These are phyloP conservation scores for Butyriboletus loyo DNA, from an alignment of 768 basidiomycete genomes.

Conservation along the genomic window DNA sequence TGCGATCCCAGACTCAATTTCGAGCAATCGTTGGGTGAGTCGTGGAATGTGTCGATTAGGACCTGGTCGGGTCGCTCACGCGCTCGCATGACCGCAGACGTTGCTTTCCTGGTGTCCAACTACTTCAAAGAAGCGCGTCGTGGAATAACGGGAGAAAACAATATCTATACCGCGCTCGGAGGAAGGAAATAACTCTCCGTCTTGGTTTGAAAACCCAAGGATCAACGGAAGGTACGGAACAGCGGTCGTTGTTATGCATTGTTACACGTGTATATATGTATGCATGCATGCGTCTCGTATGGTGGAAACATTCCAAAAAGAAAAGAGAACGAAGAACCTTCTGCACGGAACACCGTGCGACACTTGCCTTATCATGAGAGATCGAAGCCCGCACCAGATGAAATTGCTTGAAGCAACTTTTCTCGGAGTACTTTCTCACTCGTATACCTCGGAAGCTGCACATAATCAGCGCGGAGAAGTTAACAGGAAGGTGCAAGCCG, in stretches of 20 bases:
- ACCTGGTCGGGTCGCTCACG: neutral
- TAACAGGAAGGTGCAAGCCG: neutral
- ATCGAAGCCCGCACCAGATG: constrained; percentile 88
- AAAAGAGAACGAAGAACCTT: neutral
- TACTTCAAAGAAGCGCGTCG: constrained; percentile 68
- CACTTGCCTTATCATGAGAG: constrained; percentile 52
- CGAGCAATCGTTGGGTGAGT: constrained; percentile 87
- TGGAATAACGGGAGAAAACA: constrained; percentile 28
- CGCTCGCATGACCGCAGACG: constrained; percentile 42
- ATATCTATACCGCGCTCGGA: constrained; percentile 31
- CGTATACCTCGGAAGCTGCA: constrained; percentile 67
- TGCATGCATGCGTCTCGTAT: neutral
- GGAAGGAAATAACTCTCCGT: constrained; percentile 13
- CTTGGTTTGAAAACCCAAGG: neutral
- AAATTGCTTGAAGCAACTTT: constrained; percentile 86
- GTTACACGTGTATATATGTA: constrained; percentile 7
- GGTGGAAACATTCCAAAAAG: neutral
- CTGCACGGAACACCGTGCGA: neutral
- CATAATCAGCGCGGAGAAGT: neutral
- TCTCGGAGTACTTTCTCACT: constrained; percentile 60
- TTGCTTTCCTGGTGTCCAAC: constrained; percentile 84
- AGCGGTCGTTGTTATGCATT: neutral
- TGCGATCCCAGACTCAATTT: constrained; percentile 95
- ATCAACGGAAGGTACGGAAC: constrained; percentile 17
- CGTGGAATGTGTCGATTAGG: neutral